Evolutionary conservation across 2,329 filamentous ascomycete genomes (phyloP).

Genomic region (Neofusicoccum cordaticola): DNA sequence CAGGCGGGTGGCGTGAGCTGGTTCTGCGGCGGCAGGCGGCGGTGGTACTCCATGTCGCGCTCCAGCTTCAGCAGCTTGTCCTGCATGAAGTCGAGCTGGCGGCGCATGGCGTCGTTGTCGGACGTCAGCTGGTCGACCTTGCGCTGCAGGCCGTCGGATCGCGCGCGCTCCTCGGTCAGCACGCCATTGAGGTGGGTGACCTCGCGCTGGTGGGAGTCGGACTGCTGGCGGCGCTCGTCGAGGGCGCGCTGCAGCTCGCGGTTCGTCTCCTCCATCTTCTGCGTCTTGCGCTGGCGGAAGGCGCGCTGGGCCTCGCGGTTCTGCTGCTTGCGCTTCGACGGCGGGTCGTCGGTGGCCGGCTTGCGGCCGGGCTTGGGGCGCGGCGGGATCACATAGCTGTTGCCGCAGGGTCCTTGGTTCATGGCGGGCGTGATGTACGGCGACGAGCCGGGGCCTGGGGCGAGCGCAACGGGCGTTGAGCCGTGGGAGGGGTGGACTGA

Average conservation of each 20-base stretch:
- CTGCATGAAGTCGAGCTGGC: constrained; percentile 17
- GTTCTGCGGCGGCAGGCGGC: constrained; percentile 10
- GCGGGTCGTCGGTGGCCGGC: constrained; percentile 87
- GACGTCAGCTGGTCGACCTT: constrained; percentile 18
- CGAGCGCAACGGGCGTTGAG: constrained; percentile 6
- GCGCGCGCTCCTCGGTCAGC: constrained; percentile 16
- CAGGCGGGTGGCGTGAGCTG: constrained; percentile 19
- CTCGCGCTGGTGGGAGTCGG: constrained; percentile 19
- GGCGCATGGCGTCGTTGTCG: constrained; percentile 17
- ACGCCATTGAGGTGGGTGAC: constrained; percentile 16
- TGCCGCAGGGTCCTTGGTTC: constrained; percentile 33
- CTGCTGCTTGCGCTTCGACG: constrained; percentile 90
- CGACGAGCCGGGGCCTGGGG: constrained; percentile 4
- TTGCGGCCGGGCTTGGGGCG: constrained; percentile 74
- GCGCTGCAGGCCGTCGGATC: constrained; percentile 18
- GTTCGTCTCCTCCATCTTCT: constrained; percentile 70
- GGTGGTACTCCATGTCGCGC: constrained; percentile 12
- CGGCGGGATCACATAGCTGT: constrained; percentile 37
- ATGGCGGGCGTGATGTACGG: constrained; percentile 16
- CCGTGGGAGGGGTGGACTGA: not conserved
- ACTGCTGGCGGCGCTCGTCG: constrained; percentile 19
- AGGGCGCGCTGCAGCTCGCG: constrained; percentile 33
- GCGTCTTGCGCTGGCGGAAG: constrained; percentile 83
- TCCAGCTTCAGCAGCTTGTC: constrained; percentile 16
- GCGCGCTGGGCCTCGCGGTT: constrained; percentile 89